These are phyloP conservation scores for Neurospora terricola DNA, from an alignment of 495 filamentous ascomycete genomes.

Conservation along the genomic window DNA sequence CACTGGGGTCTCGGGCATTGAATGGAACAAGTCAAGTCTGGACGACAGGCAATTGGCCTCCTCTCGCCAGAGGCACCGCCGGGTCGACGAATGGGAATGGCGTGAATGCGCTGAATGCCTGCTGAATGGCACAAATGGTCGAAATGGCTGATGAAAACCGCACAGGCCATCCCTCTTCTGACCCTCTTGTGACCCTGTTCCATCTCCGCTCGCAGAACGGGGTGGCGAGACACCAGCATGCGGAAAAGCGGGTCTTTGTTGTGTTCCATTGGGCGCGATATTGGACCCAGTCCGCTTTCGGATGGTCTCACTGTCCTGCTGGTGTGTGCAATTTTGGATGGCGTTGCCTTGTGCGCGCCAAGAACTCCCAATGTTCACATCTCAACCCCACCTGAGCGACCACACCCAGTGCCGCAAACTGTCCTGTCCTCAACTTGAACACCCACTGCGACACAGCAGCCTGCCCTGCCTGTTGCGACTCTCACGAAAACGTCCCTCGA, in stretches of 20 bases:
- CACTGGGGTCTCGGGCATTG: conserved; percentile 13
- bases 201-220: conserved; percentile 13
- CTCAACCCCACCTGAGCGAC: conserved; percentile 3
- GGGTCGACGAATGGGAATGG: not conserved
- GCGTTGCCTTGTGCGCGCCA: conserved; percentile 13
- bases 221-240: conserved; percentile 23
- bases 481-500: not conserved
- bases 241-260: conserved; percentile 8
- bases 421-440: not conserved
- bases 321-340: conserved; percentile 30
- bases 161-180: conserved; percentile 15
- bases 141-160: conserved; percentile 1
- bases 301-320: conserved; percentile 13
- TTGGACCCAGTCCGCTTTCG: conserved; percentile 8
- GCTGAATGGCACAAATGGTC: not conserved
- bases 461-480: not conserved
- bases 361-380: not conserved
- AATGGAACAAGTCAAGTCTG: conserved; percentile 22
- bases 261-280: conserved; percentile 14
- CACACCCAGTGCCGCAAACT: conserved; percentile 25
- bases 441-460: not conserved
- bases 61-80: not conserved
- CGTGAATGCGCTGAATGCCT: not conserved
- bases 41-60: conserved; percentile 19
- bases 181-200: not conserved